phyloP scores from a whole-genome alignment of 208 protist genomes.

The Crithidia bombi region DNA sequence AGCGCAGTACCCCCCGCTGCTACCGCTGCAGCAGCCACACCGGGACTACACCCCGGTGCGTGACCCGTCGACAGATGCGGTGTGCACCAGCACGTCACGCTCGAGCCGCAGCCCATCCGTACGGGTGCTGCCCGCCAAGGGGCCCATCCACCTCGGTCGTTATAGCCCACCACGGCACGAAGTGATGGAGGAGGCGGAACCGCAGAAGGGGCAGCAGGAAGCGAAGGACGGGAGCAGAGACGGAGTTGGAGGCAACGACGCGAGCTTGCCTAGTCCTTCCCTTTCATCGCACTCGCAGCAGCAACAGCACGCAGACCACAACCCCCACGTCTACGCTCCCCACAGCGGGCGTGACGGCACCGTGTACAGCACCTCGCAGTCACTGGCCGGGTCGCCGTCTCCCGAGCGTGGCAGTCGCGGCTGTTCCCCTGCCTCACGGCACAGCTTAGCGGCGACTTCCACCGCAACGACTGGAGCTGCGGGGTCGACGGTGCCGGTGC shows the following conservation, averaged over 20 bases:
- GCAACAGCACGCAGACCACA: slow-evolving; percentile 1
- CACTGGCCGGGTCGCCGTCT: neutral
- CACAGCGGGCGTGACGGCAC: neutral
- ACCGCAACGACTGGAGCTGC: neutral
- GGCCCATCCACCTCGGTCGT: slow-evolving; percentile 17
- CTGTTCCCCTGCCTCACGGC: neutral
- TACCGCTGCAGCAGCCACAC: slow-evolving; percentile 1
- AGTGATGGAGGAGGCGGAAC: neutral
- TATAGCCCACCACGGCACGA: slow-evolving; percentile 10
- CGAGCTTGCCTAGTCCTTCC: neutral
- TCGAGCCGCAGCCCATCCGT: neutral
- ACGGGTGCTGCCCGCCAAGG: slow-evolving; percentile 1
- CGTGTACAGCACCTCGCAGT: slow-evolving; percentile 10
- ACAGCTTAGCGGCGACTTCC: neutral
- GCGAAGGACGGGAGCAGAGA: neutral
- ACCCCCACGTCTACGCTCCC: slow-evolving; percentile 8
- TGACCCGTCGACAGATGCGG: neutral
- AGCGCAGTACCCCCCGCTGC: slow-evolving; percentile 9
- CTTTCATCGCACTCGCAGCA: neutral
- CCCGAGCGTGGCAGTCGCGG: neutral
- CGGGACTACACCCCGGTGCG: slow-evolving; percentile 8
- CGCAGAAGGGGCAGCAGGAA: neutral
- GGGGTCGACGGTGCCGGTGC: slow-evolving; percentile 20
- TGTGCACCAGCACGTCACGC: neutral
- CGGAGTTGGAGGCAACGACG: neutral